Percentiles rank a stretch among this genome's conserved stretches.
Conservation (phyloP, 1,284 basidiomycete species). For the Ustilago shanxiensis region DNA sequence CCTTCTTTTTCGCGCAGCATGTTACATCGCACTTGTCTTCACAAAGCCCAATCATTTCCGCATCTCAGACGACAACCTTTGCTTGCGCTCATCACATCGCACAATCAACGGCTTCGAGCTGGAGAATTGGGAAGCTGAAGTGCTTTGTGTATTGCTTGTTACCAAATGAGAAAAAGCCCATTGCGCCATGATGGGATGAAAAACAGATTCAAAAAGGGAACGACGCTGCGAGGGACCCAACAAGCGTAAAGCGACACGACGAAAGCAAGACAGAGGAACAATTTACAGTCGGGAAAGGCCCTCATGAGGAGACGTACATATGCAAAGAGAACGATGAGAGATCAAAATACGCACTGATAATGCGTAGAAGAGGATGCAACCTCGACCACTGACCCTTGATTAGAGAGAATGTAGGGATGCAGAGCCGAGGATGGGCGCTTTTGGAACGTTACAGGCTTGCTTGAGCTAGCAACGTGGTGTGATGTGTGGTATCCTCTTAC, state of each 20-base stretch:
- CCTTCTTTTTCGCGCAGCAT: background rate
- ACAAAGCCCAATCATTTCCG: too few species aligned
- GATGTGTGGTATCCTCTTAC: constrained; percentile 14
- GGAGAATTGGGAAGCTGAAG: background rate
- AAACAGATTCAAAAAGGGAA: background rate
- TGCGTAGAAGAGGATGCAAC: constrained; percentile 11
- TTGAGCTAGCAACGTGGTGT: background rate
- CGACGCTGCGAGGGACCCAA: constrained; percentile 13
- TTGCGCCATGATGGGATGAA: constrained; percentile 34
- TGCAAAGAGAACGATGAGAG: constrained; percentile 22
- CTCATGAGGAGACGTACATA: constrained; percentile 23
- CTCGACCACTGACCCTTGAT: constrained; percentile 1
- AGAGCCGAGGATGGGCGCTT: constrained; percentile 30
- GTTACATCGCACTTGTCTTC: background rate
- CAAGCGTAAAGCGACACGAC: background rate
- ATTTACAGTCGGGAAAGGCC: constrained; percentile 31
- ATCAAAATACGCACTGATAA: constrained; percentile 8
- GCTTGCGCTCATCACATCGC: background rate
- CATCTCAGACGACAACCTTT: too few species aligned
- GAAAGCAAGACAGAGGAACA: constrained; percentile 3
- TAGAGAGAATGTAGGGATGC: constrained; percentile 5
- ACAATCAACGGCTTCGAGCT: background rate
- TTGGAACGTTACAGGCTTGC: constrained; percentile 8
- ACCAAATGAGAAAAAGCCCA: background rate
- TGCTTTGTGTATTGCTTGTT: background rate